A percentile compares a stretch with the other conserved stretches of the same genome.
phyloP scores from a whole-genome alignment of 164 flowering plant genomes.

The Paratinospora sagittata region DNA sequence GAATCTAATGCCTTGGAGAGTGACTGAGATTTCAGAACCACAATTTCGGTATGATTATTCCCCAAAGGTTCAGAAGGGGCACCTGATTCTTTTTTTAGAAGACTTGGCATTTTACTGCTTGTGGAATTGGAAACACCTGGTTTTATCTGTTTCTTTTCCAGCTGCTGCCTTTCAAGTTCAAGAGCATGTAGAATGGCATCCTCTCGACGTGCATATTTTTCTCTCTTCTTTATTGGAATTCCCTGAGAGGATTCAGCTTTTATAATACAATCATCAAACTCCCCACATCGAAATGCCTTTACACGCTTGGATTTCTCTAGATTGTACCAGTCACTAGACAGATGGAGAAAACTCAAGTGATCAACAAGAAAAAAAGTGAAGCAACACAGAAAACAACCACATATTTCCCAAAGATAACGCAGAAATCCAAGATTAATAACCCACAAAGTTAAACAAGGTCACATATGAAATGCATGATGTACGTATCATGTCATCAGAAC shows the following conservation, averaged over 20 bases:
- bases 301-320: conserved; percentile 97
- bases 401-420: neutral
- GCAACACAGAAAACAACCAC: neutral
- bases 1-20: conserved; percentile 22
- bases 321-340: conserved; percentile 90
- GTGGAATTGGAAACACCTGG: conserved; percentile 26
- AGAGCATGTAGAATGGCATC: conserved; percentile 99
- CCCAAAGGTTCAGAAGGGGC: conserved; percentile 32
- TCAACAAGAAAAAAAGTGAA: neutral
- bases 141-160: conserved; percentile 52
- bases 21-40: conserved; percentile 28
- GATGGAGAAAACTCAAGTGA: conserved; percentile 3
- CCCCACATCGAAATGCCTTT: conserved; percentile 96
- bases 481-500: neutral
- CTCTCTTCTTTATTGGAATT: conserved; percentile 78
- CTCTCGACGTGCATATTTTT: conserved; percentile 96
- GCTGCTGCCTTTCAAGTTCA: conserved; percentile 73
- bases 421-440: neutral
- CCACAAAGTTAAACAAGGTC: neutral
- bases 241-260: conserved; percentile 79
- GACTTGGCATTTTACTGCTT: conserved; percentile 27
- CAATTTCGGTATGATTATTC: conserved; percentile 27
- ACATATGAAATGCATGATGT: neutral
- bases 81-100: conserved; percentile 27
- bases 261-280: conserved; percentile 90